Percentiles rank a stretch among this genome's conserved stretches.
Conservation (phyloP, 768 basidiomycete genomes). For the Serendipita sp. region DNA sequence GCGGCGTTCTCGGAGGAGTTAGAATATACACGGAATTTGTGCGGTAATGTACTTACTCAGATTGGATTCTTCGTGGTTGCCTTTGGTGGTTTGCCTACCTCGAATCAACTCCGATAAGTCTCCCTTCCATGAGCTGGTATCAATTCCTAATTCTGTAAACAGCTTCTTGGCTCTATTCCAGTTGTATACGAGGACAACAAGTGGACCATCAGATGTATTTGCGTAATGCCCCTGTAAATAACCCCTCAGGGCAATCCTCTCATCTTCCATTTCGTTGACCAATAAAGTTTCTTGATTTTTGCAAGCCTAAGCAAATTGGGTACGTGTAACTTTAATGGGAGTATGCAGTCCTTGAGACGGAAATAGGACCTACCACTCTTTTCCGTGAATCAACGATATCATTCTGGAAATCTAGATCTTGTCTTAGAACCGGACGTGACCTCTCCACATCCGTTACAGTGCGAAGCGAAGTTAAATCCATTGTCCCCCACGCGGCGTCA, state of each 20-base stretch:
- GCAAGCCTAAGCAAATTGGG: background rate
- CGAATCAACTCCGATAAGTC: background rate
- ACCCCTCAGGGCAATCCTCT: background rate
- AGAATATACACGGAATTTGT: background rate
- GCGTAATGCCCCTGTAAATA: background rate
- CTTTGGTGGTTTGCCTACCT: background rate
- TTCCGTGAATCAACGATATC: background rate
- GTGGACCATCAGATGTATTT: background rate
- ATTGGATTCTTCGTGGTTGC: background rate
- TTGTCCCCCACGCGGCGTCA: background rate
- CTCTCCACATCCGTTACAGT: background rate
- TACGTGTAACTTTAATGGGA: too few relatives aligned
- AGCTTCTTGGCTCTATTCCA: background rate
- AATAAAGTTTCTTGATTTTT: background rate
- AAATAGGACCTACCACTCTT: background rate
- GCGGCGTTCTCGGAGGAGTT: too few relatives aligned
- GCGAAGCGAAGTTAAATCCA: background rate
- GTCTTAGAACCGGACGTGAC: background rate
- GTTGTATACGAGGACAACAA: background rate
- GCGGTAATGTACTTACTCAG: background rate
- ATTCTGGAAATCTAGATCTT: constrained; percentile 3
- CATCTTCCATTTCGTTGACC: background rate
- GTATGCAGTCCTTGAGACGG: background rate
- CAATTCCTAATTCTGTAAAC: background rate
- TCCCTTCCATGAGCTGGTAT: background rate